Conservation (phyloP, 306 rosid genomes). For the Cicer arietinum region DNA sequence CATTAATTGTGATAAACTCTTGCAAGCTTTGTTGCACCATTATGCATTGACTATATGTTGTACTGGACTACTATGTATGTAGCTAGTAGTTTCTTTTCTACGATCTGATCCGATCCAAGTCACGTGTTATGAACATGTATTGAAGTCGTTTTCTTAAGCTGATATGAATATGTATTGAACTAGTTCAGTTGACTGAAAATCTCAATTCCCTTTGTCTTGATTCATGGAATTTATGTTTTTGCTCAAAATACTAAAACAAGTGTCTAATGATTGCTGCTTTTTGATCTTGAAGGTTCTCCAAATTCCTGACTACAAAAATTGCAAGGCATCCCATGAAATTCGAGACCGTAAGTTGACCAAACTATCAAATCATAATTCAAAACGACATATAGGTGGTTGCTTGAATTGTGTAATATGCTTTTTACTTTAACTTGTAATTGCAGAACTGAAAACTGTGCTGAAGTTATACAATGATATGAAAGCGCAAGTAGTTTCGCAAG, state of each 20-base stretch:
- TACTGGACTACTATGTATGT: constrained; percentile 7
- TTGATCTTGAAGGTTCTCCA: constrained; percentile 66
- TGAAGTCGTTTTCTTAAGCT: constrained; percentile 27
- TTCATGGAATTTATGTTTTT: constrained; percentile 12
- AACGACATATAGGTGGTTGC: constrained; percentile 1
- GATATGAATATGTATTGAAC: constrained; percentile 16
- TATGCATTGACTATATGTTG: constrained; percentile 3
- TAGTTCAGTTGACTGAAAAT: constrained; percentile 18
- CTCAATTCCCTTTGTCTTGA: neutral
- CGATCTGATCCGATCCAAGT: constrained; percentile 2
- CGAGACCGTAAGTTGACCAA: constrained; percentile 68
- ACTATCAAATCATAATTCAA: constrained; percentile 31
- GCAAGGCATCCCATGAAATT: constrained; percentile 77
- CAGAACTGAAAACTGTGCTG: constrained; percentile 71
- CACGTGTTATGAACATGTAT: neutral
- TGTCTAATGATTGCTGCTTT: constrained; percentile 36
- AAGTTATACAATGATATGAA: constrained; percentile 51
- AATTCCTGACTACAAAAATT: constrained; percentile 65
- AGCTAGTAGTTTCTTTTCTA: neutral
- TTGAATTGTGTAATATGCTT: constrained; percentile 34
- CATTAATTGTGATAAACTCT: constrained; percentile 15
- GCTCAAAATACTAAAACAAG: constrained; percentile 21
- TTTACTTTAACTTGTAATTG: constrained; percentile 45
- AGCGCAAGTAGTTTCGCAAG: constrained; percentile 39
- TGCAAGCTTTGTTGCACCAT: too few species aligned